Base-by-base conservation (phyloP, 2,329 filamentous ascomycete genomes). In the Aureobasidium sp. region DNA sequence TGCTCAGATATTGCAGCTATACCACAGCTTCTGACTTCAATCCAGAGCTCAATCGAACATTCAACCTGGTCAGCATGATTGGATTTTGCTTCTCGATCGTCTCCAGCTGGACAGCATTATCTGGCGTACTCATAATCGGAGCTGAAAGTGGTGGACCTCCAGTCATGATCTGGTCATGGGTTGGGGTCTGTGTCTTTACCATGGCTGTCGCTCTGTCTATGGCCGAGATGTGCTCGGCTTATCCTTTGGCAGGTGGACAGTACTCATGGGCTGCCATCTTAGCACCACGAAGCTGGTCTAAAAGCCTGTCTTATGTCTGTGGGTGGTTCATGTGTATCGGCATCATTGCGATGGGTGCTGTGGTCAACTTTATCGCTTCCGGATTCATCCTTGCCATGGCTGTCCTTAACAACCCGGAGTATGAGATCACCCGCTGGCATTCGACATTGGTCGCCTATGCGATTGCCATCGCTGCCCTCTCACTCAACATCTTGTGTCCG, bases 81-180 rank as follows among this genome's bases (percentile, higher is more conserved):
- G 82, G 81, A 0, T 85, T 85, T 71, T 79, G 77, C 49, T 85
- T 85, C 70, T 79, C 76, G 62, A 81, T 85, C 49, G 80, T 85
- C 47, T 84, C 82, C 35, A 80, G 75, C 68, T 85, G 82, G 82
- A 81, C 79, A 35, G 82, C 82, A 4, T 70, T 85, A 2, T 78
- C 78, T 49, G 82, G 82, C 39, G 80, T 82, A 0, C 76, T 85
- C 45, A 81, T 82, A 57, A 77, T 83, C 35, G 82, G 81, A 6
- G 78, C 83, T 12, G 77, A 78, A 62, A 77, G 80, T 39, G 82
- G 82, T 15, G 82, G 82, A 1, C 81, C 82, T 3, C 80, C 82
- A 0, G 81, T 84, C 45, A 84, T 85, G 79, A 76, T 85, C 7
- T 85, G 80, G 72, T 78, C 78, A 45, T 85, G 81, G 77, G 69